A percentile compares a stretch with the other conserved stretches of the same genome.
phyloP scores from a whole-genome alignment of 2,329 filamentous ascomycete genomes.

The Thielaviopsis cerberus region DNA sequence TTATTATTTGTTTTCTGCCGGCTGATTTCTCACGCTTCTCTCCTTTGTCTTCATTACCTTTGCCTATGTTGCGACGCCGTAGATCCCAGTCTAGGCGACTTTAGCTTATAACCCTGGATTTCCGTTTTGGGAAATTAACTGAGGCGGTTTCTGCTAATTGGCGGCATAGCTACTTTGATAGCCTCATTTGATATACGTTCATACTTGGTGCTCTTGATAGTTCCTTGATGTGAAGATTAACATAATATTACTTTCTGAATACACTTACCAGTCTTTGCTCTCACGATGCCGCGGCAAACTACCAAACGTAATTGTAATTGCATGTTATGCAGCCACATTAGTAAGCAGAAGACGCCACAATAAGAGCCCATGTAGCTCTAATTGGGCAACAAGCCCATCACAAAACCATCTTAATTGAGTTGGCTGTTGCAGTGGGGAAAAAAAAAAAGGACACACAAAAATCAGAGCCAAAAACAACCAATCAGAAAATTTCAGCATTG shows the following conservation, averaged over 20 bases:
- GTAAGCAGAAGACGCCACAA: too few relatives aligned
- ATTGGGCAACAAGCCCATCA: too few relatives aligned
- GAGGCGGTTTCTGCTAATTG: not conserved
- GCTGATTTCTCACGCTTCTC: not conserved
- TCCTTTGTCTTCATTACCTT: not conserved
- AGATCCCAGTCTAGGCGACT: not conserved
- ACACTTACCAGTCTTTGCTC: too few relatives aligned
- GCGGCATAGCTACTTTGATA: not conserved
- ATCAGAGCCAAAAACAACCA: not conserved
- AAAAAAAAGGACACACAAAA: too few relatives aligned
- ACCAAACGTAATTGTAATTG: too few relatives aligned
- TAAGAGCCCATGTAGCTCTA: too few relatives aligned
- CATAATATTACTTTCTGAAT: not conserved
- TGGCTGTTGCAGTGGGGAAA: too few relatives aligned
- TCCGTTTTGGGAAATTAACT: not conserved
- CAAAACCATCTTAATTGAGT: too few relatives aligned
- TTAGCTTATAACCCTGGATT: not conserved
- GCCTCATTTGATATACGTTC: not conserved
- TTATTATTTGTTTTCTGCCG: not conserved
- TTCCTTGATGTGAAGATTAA: not conserved
- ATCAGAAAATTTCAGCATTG: not conserved
- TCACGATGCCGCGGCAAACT: too few relatives aligned
- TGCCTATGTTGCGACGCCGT: not conserved
- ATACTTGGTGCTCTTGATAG: not conserved
- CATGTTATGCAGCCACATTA: too few relatives aligned